Percentiles rank a stretch among this genome's conserved stretches.
Evolutionary conservation across 192 early-diverging fungal species (phyloP).

Genomic region (Dispira simplex): DNA sequence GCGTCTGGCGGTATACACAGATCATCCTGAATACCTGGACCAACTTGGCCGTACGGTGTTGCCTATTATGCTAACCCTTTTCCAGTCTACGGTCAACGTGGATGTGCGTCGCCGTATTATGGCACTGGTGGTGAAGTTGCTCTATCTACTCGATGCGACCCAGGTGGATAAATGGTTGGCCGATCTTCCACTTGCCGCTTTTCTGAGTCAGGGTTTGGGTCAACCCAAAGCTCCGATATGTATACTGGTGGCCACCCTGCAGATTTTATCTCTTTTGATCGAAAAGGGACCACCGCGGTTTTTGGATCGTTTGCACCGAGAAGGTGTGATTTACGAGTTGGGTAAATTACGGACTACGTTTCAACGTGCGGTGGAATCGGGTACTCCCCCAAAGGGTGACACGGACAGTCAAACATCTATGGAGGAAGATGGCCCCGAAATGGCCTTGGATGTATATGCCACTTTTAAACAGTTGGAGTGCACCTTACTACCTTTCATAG

Average conservation of each 20-base stretch:
- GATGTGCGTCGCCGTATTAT: slow-evolving; percentile 45
- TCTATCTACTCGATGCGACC: slow-evolving; percentile 18
- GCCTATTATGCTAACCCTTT: slow-evolving; percentile 57
- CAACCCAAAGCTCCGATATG: slow-evolving; percentile 34
- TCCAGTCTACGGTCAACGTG: slow-evolving; percentile 45
- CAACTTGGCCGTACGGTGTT: slow-evolving; percentile 33
- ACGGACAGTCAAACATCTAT: no score
- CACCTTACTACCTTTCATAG: no score
- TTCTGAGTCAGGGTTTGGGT: slow-evolving; percentile 27
- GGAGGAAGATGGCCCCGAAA: no score
- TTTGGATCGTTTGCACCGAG: slow-evolving; percentile 42
- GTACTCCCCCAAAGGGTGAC: no score
- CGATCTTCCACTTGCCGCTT: slow-evolving; percentile 27
- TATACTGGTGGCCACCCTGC: slow-evolving; percentile 34
- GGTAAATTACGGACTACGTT: slow-evolving; percentile 18
- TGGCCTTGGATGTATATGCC: no score
- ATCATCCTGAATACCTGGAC: slow-evolving; percentile 20
- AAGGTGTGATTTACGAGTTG: slow-evolving; percentile 57
- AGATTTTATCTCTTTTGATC: slow-evolving; percentile 44
- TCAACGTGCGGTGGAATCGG: no score
- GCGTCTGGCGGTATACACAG: slow-evolving; percentile 18
- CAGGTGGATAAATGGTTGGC: background rate
- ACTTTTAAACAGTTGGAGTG: no score
- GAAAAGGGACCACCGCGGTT: slow-evolving; percentile 42
- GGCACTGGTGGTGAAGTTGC: slow-evolving; percentile 37